phyloP scores from a whole-genome alignment of 2,329 filamentous ascomycete species.

The Calycina herbarum region DNA sequence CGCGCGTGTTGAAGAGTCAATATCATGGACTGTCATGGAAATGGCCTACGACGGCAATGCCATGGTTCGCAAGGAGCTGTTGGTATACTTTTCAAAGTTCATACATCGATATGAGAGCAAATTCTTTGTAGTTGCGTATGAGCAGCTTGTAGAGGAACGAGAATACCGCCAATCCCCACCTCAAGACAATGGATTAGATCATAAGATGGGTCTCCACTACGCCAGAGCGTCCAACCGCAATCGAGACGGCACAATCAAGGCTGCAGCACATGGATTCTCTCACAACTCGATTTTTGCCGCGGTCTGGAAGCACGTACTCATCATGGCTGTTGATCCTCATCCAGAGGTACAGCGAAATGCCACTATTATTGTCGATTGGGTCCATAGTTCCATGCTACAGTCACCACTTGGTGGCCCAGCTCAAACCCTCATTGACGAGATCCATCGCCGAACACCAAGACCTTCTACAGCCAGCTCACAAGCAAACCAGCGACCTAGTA shows the following conservation, averaged over 20 bases:
- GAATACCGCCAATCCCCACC: constrained; percentile 62
- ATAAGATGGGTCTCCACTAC: constrained; percentile 65
- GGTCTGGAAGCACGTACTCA: constrained; percentile 90
- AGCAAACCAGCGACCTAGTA: constrained; percentile 33
- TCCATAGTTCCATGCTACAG: constrained; percentile 74
- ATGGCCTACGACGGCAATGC: constrained; percentile 94
- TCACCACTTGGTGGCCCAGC: constrained; percentile 73
- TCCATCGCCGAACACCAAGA: constrained; percentile 54
- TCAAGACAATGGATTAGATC: constrained; percentile 54
- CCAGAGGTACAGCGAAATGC: constrained; percentile 89
- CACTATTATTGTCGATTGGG: constrained; percentile 79
- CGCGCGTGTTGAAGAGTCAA: constrained; percentile 83
- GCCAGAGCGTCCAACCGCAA: constrained; percentile 56
- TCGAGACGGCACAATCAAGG: constrained; percentile 58
- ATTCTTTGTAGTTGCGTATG: constrained; percentile 87
- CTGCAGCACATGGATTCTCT: constrained; percentile 61
- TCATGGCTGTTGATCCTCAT: constrained; percentile 90
- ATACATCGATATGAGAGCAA: constrained; percentile 88
- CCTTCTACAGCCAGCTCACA: constrained; percentile 42
- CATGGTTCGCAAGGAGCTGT: constrained; percentile 87
- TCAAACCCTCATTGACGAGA: constrained; percentile 72
- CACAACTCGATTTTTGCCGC: constrained; percentile 90
- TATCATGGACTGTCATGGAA: constrained; percentile 84
- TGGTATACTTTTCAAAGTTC: constrained; percentile 92
- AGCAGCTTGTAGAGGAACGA: constrained; percentile 83